phyloP scores from a whole-genome alignment of 139 green algal species.

The Chlorella sp. region DNA sequence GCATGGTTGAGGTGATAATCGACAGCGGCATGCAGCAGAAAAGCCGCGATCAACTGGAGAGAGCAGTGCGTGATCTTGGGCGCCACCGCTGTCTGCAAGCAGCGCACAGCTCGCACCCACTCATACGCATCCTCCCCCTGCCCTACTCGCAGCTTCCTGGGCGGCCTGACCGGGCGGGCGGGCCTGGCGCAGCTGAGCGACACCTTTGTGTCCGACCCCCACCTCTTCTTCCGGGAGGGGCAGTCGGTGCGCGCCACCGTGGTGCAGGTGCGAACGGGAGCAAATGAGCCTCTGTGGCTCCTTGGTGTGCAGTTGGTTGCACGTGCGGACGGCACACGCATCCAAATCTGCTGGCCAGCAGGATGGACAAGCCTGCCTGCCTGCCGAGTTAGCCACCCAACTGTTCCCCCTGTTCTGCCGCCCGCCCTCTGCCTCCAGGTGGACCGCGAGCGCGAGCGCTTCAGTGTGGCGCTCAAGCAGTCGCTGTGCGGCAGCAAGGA shows the following conservation, averaged over 20 bases:
- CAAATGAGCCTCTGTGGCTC: no score
- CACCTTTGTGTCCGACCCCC: conserved; percentile 80
- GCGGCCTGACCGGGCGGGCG: conserved; percentile 76
- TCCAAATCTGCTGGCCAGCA: neutral
- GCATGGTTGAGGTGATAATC: no score
- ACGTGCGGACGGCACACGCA: neutral
- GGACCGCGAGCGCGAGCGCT: conserved; percentile 45
- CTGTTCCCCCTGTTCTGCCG: neutral
- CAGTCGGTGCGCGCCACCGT: conserved; percentile 81
- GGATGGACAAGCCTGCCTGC: neutral
- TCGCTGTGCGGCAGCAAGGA: conserved; percentile 55
- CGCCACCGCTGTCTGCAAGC: no score
- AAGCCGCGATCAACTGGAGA: no score
- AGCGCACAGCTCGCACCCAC: neutral
- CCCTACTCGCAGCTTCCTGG: conserved; percentile 72
- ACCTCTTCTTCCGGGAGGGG: conserved; percentile 64
- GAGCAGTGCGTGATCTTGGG: no score
- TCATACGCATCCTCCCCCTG: no score
- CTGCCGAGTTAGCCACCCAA: no score
- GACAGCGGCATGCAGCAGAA: no score
- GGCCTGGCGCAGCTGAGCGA: conserved; percentile 85
- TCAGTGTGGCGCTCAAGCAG: conserved; percentile 72
- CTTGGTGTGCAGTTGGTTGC: no score
- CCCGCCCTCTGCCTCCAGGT: conserved; percentile 1
- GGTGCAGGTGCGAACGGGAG: conserved; percentile 30